Evolutionary conservation across 2,329 filamentous ascomycete genomes (phyloP).

Genomic region (Neofusicoccum sp.): DNA sequence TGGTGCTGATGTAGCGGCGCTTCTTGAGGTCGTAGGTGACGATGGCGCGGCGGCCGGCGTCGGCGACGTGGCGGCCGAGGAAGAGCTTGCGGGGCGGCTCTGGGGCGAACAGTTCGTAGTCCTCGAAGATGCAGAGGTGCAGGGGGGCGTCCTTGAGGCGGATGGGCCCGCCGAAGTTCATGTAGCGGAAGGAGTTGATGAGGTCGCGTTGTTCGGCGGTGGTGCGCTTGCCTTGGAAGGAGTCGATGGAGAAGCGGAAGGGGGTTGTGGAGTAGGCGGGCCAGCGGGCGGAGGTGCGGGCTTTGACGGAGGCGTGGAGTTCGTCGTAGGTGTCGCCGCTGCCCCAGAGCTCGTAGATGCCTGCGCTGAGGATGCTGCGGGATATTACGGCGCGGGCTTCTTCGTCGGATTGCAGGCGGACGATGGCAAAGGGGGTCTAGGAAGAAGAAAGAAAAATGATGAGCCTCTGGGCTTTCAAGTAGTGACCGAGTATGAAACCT

Average conservation of each 20-base stretch:
- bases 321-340: slow-evolving; percentile 63
- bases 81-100: slow-evolving; percentile 62
- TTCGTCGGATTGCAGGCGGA: slow-evolving; percentile 62
- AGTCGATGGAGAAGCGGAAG: slow-evolving; percentile 83
- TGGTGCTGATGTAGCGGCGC: slow-evolving; percentile 88
- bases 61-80: slow-evolving; percentile 69
- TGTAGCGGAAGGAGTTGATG: slow-evolving; percentile 78
- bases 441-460: neutral
- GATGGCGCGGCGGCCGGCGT: slow-evolving; percentile 65
- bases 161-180: slow-evolving; percentile 76
- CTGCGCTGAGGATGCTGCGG: slow-evolving; percentile 77
- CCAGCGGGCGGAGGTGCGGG: slow-evolving; percentile 65
- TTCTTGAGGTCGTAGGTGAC: slow-evolving; percentile 87
- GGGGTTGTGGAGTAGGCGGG: slow-evolving; percentile 59
- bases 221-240: slow-evolving; percentile 72
- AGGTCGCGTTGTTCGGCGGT: slow-evolving; percentile 64
- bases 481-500: no score
- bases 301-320: slow-evolving; percentile 65
- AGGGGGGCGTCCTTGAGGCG: slow-evolving; percentile 69
- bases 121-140: slow-evolving; percentile 78
- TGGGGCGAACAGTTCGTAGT: slow-evolving; percentile 62
- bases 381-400: slow-evolving; percentile 66
- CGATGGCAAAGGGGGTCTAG: slow-evolving; percentile 85
- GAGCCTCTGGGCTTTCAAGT: no score
- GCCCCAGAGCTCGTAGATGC: slow-evolving; percentile 89